Conservation (phyloP, 352 stramenopile genomes). For the Peronospora tabacina region DNA sequence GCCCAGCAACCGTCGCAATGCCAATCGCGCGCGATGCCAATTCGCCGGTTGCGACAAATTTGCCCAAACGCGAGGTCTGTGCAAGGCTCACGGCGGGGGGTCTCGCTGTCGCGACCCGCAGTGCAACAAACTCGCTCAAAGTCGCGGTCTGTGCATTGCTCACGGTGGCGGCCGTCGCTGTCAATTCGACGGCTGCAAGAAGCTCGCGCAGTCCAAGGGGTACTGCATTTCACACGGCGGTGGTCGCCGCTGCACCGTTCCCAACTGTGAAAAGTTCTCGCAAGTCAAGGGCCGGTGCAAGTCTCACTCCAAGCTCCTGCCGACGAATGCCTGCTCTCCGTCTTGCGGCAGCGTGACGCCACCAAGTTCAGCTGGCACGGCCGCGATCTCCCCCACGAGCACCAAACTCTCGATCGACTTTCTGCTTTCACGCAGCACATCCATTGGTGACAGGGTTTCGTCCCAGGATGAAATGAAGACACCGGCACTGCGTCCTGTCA, state of each 20-base stretch:
- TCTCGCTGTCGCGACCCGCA: conserved; percentile 64
- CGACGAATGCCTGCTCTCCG: conserved; percentile 16
- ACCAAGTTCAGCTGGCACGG: conserved; percentile 14
- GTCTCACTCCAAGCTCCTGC: conserved; percentile 71
- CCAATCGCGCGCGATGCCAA: conserved; percentile 69
- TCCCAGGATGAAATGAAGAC: conserved; percentile 9
- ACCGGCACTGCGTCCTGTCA: conserved; percentile 13
- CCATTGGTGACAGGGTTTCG: conserved; percentile 19
- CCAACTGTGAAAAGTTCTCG: conserved; percentile 83
- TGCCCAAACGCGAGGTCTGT: conserved; percentile 69
- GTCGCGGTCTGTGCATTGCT: conserved; percentile 65
- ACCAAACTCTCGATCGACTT: conserved; percentile 57
- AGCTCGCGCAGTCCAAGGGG: conserved; percentile 70
- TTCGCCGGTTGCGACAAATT: conserved; percentile 75
- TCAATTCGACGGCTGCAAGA: conserved; percentile 61
- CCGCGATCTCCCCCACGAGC: conserved; percentile 24
- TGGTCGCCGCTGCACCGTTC: conserved; percentile 59
- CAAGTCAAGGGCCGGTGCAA: conserved; percentile 84
- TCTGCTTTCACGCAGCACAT: conserved; percentile 32
- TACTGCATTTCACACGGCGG: conserved; percentile 81
- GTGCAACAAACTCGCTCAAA: conserved; percentile 80
- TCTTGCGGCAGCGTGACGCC: conserved; percentile 23
- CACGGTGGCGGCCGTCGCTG: conserved; percentile 70
- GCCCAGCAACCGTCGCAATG: conserved; percentile 41
- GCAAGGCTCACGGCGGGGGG: conserved; percentile 79